Evolutionary conservation across 345 rosid genomes (phyloP).

Genomic region (Salix dunnii): DNA sequence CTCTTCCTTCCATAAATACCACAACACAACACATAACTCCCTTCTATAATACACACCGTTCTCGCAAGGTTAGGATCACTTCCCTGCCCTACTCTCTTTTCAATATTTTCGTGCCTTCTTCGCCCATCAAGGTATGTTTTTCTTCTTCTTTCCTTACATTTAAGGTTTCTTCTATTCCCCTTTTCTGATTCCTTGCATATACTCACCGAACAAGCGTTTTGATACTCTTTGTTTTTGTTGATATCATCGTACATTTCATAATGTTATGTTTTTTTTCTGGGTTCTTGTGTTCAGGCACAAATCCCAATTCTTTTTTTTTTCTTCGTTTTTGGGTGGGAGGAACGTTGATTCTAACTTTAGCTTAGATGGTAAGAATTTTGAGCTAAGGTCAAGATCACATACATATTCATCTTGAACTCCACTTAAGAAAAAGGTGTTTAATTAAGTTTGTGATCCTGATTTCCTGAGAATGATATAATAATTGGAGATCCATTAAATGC

Average conservation of each 20-base stretch:
- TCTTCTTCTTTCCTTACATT: not conserved
- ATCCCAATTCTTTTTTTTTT: not conserved
- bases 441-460: not conserved
- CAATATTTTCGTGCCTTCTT: not conserved
- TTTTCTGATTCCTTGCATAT: not conserved
- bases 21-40: no score
- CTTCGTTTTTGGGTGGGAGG: not conserved
- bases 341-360: not conserved
- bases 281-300: constrained; percentile 8
- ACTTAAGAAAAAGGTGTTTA: not conserved
- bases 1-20: not conserved
- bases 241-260: constrained; percentile 1
- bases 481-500: not conserved
- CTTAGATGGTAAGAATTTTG: not conserved
- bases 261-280: constrained; percentile 12
- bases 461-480: not conserved
- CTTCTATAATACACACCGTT: not conserved
- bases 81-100: not conserved
- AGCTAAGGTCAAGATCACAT: not conserved
- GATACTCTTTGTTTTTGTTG: not conserved
- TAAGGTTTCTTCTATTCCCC: not conserved
- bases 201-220: not conserved
- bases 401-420: not conserved
- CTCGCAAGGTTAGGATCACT: constrained; percentile 16
- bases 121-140: constrained; percentile 27